phyloP scores from a whole-genome alignment of 768 basidiomycete genomes.

The Amanita rubescens region DNA sequence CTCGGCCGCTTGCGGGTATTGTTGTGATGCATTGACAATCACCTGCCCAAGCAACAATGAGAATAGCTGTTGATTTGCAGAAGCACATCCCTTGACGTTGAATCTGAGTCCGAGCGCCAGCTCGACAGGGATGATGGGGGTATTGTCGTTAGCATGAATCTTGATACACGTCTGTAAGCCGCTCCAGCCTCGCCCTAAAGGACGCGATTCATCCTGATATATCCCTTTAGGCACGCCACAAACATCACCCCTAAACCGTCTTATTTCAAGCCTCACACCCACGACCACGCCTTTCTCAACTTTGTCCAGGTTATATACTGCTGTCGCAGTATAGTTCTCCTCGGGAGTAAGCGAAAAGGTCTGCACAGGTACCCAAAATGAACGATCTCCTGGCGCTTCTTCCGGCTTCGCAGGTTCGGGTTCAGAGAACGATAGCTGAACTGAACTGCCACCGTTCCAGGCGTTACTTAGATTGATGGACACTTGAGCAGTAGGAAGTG shows the following conservation, averaged over 20 bases:
- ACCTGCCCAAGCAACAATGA: background rate
- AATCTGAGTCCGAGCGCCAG: constrained; percentile 1
- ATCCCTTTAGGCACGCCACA: background rate
- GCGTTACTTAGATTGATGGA: background rate
- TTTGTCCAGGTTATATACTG: background rate
- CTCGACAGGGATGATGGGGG: background rate
- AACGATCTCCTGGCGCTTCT: background rate
- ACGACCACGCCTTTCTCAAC: background rate
- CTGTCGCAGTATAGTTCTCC: background rate
- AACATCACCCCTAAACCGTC: background rate
- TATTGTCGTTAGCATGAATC: background rate
- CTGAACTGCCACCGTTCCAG: constrained; percentile 4
- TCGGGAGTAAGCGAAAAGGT: background rate
- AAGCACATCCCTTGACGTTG: background rate
- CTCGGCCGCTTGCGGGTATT: background rate
- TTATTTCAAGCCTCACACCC: background rate
- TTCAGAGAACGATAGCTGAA: background rate
- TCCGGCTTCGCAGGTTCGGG: background rate
- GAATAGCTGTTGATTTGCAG: background rate
- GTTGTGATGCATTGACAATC: background rate
- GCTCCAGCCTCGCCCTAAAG: background rate
- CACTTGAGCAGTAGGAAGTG: background rate
- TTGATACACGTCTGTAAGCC: background rate
- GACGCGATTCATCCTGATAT: background rate
- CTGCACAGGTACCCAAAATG: constrained; percentile 5